Evolutionary conservation across 441 rosid genomes (phyloP), one percentile per base, ranked within the genome.

Genomic region (Iberis amara): DNA sequence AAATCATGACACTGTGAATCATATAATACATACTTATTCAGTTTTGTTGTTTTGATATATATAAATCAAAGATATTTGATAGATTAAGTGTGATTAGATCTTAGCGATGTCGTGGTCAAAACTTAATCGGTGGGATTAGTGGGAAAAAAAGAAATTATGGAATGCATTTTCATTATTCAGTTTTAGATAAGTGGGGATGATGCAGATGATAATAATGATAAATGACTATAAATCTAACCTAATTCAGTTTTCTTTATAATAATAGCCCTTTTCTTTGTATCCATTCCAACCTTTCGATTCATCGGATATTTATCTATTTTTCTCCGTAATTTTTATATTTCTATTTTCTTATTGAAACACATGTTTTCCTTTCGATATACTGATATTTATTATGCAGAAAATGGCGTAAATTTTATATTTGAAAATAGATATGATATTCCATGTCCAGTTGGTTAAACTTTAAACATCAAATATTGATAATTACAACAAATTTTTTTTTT

Each of bases 81-180:
- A 44, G 45, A 28, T 18, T 51, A 7, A 39, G 49, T 45, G 55
- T 47, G 39, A 59, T 52, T 59, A 66, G 70, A 59, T 59, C 65
- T 59, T 56, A 47, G 52, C 55, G 56, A 26, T 46, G 60, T 52
- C 65, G 50, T 59, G 39, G 44, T 65, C 60, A 47, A 52, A 65
- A 65, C 50, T 46, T 65, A 52, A 52, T 52, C 40, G 23, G 46
- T 65, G 65, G 51, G 47, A 58, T 59, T 66, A 51, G 61, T 66
- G 61, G 61, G 51, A 26, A 12, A 27, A 35, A 30, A 14, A 24
- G 2, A 48, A 39, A 58, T 24, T 51, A 21, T 45, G 39, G 48
- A 58, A 50, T 51, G 43, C 52, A 49, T 35, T 65, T 65, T 57
- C 58, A 58, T 58, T 38, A 33, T 38, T 57, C 31, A 32, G 44